Evolutionary conservation across 2,329 filamentous ascomycete genomes (phyloP).

Genomic region (Colletotrichum sublineola): DNA sequence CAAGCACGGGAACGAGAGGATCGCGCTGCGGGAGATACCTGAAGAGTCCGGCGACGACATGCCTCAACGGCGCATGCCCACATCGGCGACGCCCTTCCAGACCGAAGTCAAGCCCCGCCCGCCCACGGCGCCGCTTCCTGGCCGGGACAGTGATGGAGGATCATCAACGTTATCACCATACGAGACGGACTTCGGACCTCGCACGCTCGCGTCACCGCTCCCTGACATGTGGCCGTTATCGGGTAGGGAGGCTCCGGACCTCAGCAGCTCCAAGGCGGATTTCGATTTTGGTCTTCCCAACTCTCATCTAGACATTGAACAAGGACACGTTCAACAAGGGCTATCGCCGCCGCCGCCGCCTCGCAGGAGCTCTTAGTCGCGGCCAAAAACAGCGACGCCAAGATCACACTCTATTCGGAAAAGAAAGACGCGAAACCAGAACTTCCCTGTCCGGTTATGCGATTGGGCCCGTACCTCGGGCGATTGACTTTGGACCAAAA

Average conservation of each 20-base stretch:
- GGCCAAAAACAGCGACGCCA: not conserved
- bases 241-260: conserved; percentile 20
- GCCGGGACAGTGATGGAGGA: conserved; percentile 22
- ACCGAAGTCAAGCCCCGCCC: conserved; percentile 34
- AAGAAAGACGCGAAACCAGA: conserved; percentile 8
- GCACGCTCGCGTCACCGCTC: conserved; percentile 27
- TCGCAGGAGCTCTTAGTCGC: conserved; percentile 32
- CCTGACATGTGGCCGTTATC: conserved; percentile 38
- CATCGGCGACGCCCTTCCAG: conserved; percentile 16
- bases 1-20: conserved; percentile 37
- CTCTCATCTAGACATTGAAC: conserved; percentile 21
- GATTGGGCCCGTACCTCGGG: conserved; percentile 9
- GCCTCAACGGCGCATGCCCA: conserved; percentile 4
- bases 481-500: conserved; percentile 15
- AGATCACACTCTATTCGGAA: not conserved
- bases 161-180: too few species aligned
- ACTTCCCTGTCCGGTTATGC: not conserved
- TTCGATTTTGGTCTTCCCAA: conserved; percentile 14
- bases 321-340: conserved; percentile 18
- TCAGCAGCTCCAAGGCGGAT: conserved; percentile 25
- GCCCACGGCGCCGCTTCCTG: conserved; percentile 34
- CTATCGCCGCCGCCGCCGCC: conserved; percentile 37
- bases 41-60: conserved; percentile 31
- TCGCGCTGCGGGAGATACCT: conserved; percentile 42
- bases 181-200: not conserved